phyloP scores from a whole-genome alignment of 1,284 basidiomycete species.

The Ustilago hordei region DNA sequence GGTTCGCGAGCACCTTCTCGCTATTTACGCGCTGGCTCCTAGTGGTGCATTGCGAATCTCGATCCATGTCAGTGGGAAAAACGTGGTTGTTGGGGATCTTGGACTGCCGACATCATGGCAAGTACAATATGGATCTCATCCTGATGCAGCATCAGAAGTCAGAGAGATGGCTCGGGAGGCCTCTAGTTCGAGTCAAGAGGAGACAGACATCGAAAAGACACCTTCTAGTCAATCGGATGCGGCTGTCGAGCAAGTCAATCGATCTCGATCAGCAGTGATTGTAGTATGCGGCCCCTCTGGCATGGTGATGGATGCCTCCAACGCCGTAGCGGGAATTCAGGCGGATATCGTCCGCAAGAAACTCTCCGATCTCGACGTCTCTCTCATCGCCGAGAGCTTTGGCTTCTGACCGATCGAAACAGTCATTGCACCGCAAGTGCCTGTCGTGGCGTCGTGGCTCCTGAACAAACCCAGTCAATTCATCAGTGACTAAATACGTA shows the following conservation, averaged over 20 bases:
- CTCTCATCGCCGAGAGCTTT: constrained; percentile 47
- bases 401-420: constrained; percentile 19
- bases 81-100: constrained; percentile 7
- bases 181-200: not conserved
- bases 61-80: constrained; percentile 35
- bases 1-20: constrained; percentile 29
- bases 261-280: constrained; percentile 25
- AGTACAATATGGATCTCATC: constrained; percentile 24
- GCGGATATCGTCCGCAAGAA: constrained; percentile 34
- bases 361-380: constrained; percentile 16
- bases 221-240: not conserved
- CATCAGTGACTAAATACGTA: not conserved
- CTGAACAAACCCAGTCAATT: not conserved
- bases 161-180: constrained; percentile 11
- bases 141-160: constrained; percentile 29
- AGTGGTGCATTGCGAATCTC: constrained; percentile 20
- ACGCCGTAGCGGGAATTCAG: constrained; percentile 34
- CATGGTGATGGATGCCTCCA: constrained; percentile 48
- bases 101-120: constrained; percentile 22
- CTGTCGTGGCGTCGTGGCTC: not conserved
- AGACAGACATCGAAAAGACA: constrained; percentile 24
- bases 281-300: constrained; percentile 44
- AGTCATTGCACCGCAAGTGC: not conserved
- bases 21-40: constrained; percentile 29
- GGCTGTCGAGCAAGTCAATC: not conserved